Conservation (phyloP, 2,329 filamentous ascomycete species). For the Cytospora leucostoma region DNA sequence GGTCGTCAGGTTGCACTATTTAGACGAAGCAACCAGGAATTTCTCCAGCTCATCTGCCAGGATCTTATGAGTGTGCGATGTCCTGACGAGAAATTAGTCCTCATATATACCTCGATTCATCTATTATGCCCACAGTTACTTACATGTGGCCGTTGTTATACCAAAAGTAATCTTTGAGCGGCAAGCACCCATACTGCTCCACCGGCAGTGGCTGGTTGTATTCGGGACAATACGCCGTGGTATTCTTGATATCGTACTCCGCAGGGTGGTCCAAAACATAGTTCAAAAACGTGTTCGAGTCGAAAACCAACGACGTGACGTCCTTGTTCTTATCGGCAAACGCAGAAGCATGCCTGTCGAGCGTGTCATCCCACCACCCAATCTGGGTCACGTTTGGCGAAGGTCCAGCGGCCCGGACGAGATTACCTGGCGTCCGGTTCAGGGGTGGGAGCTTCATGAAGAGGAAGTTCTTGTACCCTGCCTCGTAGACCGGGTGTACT, state of each 20-base stretch:
- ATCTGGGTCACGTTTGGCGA: conserved; percentile 50
- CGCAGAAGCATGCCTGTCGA: conserved; percentile 36
- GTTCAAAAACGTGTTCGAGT: conserved; percentile 38
- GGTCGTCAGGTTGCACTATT: neutral
- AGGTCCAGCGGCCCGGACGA: conserved; percentile 35
- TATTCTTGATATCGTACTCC: conserved; percentile 35
- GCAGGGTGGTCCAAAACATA: conserved; percentile 34
- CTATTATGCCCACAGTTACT: neutral
- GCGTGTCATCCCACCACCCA: conserved; percentile 44
- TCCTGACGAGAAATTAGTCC: neutral
- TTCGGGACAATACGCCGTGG: conserved; percentile 33
- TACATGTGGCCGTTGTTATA: conserved; percentile 35
- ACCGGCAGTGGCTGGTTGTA: conserved; percentile 32
- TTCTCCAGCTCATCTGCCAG: conserved; percentile 11
- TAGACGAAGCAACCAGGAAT: conserved; percentile 9
- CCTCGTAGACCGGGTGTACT: conserved; percentile 42
- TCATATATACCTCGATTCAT: neutral
- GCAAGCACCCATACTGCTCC: conserved; percentile 35
- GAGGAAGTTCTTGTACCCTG: conserved; percentile 50
- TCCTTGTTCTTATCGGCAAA: conserved; percentile 36
- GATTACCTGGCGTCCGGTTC: conserved; percentile 45
- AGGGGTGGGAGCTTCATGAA: conserved; percentile 55
- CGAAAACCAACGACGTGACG: conserved; percentile 34
- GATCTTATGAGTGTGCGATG: conserved; percentile 16
- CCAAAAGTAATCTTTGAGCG: conserved; percentile 37